Percentiles rank a stretch among this genome's conserved stretches.
These are phyloP conservation scores for Mycena metata DNA, from an alignment of 768 basidiomycete genomes.

Conservation along the genomic window DNA sequence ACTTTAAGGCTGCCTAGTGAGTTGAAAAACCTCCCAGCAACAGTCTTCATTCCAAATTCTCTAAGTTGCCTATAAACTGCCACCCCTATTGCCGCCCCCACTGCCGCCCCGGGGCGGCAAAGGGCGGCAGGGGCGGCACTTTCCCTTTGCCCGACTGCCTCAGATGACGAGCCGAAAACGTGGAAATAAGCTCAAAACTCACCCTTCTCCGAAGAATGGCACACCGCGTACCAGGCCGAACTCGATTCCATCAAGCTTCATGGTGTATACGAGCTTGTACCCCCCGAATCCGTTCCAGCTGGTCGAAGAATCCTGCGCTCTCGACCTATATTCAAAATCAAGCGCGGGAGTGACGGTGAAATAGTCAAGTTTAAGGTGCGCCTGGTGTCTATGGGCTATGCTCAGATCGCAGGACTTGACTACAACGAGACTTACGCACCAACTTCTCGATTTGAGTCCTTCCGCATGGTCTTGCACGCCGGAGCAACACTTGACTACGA, in stretches of 20 bases:
- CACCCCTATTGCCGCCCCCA: no score
- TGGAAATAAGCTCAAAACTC: no score
- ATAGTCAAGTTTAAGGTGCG: conserved; percentile 4
- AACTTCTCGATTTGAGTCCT: not conserved
- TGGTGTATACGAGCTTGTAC: not conserved
- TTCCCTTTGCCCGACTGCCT: not conserved
- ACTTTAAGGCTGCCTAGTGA: no score
- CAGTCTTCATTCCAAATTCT: no score
- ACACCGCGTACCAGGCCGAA: not conserved
- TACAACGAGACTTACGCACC: conserved; percentile 4
- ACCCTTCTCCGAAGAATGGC: no score
- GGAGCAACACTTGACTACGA: conserved; percentile 12
- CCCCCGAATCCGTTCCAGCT: not conserved
- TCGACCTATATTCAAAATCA: not conserved
- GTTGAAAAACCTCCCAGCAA: no score
- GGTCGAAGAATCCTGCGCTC: not conserved
- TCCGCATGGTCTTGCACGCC: conserved; percentile 4
- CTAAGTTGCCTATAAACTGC: no score
- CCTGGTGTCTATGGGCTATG: conserved; percentile 1
- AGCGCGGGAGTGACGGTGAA: not conserved
- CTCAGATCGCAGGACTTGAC: not conserved
- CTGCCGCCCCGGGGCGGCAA: no score
- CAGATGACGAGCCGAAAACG: no score
- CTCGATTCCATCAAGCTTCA: conserved; percentile 7
- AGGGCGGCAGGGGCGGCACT: no score